Conservation (phyloP, 2,329 filamentous ascomycete species). For the Botryotinia narcissicola region DNA sequence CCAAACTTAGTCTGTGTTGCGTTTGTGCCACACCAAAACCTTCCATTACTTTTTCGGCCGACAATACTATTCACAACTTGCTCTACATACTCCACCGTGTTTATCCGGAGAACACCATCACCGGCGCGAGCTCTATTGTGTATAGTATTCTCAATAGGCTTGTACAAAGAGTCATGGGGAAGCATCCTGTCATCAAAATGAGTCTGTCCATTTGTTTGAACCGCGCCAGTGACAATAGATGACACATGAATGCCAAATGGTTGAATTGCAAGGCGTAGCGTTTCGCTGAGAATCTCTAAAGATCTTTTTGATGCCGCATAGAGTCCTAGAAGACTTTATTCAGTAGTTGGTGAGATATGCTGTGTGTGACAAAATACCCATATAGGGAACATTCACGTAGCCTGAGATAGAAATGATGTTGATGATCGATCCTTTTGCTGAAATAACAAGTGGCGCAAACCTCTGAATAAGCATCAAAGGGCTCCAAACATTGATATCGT, state of each 20-base stretch:
- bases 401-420: conserved; percentile 27
- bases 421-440: conserved; percentile 32
- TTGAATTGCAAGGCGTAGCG: conserved; percentile 2
- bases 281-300: neutral
- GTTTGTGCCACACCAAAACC: neutral
- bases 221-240: conserved; percentile 16
- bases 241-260: conserved; percentile 21
- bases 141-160: neutral
- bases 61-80: conserved; percentile 2
- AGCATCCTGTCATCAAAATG: conserved; percentile 6
- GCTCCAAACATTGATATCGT: conserved; percentile 36
- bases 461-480: conserved; percentile 34
- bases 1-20: neutral
- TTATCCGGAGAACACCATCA: neutral
- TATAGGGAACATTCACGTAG: conserved; percentile 34
- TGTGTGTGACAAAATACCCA: conserved; percentile 27
- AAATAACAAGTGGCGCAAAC: conserved; percentile 33
- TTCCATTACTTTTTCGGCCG: neutral
- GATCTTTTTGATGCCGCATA: conserved; percentile 23
- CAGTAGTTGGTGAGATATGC: neutral
- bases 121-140: neutral
- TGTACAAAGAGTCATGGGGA: conserved; percentile 3
- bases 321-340: conserved; percentile 29
- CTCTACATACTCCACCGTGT: neutral
- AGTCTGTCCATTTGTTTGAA: conserved; percentile 6